Conservation (phyloP, 2,329 filamentous ascomycete species). For the Cordyceps farinosa region DNA sequence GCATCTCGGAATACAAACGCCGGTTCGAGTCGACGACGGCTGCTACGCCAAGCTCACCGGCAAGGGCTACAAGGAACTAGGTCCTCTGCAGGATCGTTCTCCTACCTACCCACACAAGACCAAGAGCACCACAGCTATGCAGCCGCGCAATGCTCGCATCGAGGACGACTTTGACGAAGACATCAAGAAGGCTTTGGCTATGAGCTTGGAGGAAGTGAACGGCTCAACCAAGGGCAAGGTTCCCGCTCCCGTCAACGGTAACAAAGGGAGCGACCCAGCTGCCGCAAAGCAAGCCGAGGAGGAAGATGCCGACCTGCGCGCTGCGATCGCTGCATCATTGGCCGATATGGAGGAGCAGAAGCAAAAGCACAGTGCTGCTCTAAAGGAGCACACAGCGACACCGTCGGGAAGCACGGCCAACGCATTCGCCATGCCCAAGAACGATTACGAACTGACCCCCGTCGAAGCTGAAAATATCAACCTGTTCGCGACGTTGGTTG, state of each 20-base stretch:
- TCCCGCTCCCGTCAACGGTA: conserved; percentile 47
- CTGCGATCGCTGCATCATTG: conserved; percentile 90
- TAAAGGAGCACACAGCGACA: conserved; percentile 72
- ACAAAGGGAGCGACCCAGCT: conserved; percentile 36
- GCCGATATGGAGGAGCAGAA: conserved; percentile 99
- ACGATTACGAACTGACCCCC: conserved; percentile 89
- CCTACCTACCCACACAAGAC: conserved; percentile 58
- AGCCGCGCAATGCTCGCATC: conserved; percentile 81
- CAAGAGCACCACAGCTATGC: conserved; percentile 67
- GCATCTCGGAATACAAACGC: conserved; percentile 85
- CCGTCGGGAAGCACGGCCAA: conserved; percentile 36
- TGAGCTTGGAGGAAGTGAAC: conserved; percentile 94
- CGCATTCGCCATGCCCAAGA: conserved; percentile 66
- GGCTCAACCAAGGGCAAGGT: conserved; percentile 70
- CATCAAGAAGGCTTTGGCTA: conserved; percentile 85
- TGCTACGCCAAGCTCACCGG: conserved; percentile 88
- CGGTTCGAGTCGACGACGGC: conserved; percentile 92
- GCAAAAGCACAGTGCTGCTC: conserved; percentile 75
- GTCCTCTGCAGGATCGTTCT: conserved; percentile 46
- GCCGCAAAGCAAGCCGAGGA: conserved; percentile 61
- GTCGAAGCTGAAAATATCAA: conserved; percentile 98
- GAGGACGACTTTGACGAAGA: conserved; percentile 95
- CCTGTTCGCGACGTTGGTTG: conserved; percentile 88
- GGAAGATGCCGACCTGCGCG: conserved; percentile 88
- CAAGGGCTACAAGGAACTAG: conserved; percentile 46